Evolutionary conservation across 2,329 filamentous ascomycete genomes (phyloP), one percentile per base, ranked within the genome.

Genomic region (Nothophaeocryptopus gaeumannii): DNA sequence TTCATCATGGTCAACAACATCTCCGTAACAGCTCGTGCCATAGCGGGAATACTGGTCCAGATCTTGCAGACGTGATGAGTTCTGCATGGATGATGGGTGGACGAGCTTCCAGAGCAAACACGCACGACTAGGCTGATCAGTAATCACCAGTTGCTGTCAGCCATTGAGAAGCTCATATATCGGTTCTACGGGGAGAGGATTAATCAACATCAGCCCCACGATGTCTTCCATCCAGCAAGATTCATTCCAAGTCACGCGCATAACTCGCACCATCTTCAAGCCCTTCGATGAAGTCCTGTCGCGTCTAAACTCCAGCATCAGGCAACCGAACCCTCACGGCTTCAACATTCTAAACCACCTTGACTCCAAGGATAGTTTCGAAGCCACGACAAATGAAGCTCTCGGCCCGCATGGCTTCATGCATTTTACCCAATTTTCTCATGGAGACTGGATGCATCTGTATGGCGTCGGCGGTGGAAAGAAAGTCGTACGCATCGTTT

Each of bases 361-460:
- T 16, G 32, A 46, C 12, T 51, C 53, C 36, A 41, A 50, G 33
- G 42, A 53, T 46, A 30, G 45, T 32, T 55, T 55, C 16, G 49
- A 55, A 30, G 8, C 30, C 7, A 45, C 15, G 5, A 55, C 49
- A 29, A 49, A 48, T 34, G 49, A 40, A 29, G 45, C 45, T 37
- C 45, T 55, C 10, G 53, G 53, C 10, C 49, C 49, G n/a, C 53
- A 55, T 44, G 49, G 38, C 5, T 55, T 55, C 16, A 55, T 55
- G 49, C 49, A 55, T 39, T 55, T 55, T 32, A 38, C 43, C 29
- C 45, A 43, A 14, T 47, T 55, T 16, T 16, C 48, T 20, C 53
- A 53, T 40, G 53, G 53, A 14, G 36, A 46, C n/a, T 55, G 53
- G 49, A 49, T 53, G 40, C 12, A 30, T 16, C 26, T 53, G n/a